A percentile compares a stretch with the other conserved stretches of the same genome.
phyloP scores from a whole-genome alignment of 202 grass and related monocot genomes.

The Brachypodium distachyon region DNA sequence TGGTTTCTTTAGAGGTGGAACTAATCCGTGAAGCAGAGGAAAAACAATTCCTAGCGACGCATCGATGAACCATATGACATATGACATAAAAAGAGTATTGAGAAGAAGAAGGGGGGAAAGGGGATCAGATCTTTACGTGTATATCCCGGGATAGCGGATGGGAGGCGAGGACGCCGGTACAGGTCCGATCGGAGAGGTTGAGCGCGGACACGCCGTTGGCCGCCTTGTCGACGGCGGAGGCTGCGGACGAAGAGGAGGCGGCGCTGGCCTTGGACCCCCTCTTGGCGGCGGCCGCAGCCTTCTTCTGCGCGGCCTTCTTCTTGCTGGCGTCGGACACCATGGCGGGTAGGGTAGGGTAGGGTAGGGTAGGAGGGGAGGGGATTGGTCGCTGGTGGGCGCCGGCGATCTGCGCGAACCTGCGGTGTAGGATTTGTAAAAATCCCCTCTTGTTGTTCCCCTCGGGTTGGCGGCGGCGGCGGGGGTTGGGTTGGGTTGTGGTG shows the following conservation, averaged over 20 bases:
- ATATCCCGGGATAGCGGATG: conserved; percentile 76
- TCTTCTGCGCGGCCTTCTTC: conserved; percentile 95
- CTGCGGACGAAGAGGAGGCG: not conserved
- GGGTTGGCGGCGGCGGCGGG: too few species aligned
- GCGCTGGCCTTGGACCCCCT: conserved; percentile 61
- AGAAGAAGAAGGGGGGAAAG: not conserved
- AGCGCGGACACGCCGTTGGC: conserved; percentile 37
- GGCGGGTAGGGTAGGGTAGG: too few species aligned
- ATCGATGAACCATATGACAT: too few species aligned
- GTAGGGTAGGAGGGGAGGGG: too few species aligned
- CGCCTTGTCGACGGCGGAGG: conserved; percentile 17
- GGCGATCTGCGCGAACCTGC: too few species aligned
- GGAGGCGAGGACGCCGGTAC: conserved; percentile 67
- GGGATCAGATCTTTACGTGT: conserved; percentile 26
- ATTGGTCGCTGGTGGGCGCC: too few species aligned
- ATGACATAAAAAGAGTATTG: not conserved
- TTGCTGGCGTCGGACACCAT: conserved; percentile 98
- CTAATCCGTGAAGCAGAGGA: not conserved
- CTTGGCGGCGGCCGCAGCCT: conserved; percentile 82
- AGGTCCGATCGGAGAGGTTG: conserved; percentile 64
- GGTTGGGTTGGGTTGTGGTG: too few species aligned
- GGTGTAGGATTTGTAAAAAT: too few species aligned
- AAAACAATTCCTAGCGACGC: not conserved
- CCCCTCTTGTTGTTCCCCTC: too few species aligned
- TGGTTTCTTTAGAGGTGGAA: too few species aligned